A percentile compares a stretch with the other conserved stretches of the same genome.
phyloP scores from a whole-genome alignment of 2,329 filamentous ascomycete genomes.

The Simplicillium aogashimaense region DNA sequence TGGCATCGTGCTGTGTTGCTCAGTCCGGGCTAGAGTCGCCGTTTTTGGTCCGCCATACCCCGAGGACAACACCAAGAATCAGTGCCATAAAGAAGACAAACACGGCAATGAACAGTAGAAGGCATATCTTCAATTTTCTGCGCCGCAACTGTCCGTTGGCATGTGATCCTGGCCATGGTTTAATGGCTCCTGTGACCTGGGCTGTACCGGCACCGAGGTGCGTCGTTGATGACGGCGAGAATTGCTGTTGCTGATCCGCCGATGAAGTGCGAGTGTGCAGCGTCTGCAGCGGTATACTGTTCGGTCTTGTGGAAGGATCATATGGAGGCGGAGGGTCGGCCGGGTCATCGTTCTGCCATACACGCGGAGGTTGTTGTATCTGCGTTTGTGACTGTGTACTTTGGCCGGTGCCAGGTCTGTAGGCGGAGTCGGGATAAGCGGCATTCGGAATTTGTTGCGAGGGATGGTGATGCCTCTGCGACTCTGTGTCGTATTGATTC shows the following conservation, averaged over 20 bases:
- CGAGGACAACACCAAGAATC: constrained; percentile 15
- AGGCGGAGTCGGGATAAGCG: constrained; percentile 19
- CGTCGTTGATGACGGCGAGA: background rate
- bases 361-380: constrained; percentile 7
- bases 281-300: too few relatives aligned
- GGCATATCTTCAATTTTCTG: constrained; percentile 13
- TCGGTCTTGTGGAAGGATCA: constrained; percentile 7
- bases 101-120: constrained; percentile 11
- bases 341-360: constrained; percentile 7
- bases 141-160: constrained; percentile 8
- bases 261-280: too few relatives aligned
- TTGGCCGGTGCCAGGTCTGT: constrained; percentile 11
- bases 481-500: constrained; percentile 8
- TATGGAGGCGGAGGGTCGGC: constrained; percentile 17
- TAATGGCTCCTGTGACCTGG: too few relatives aligned
- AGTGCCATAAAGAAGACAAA: constrained; percentile 15
- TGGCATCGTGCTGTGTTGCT: too few relatives aligned
- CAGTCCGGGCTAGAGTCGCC: background rate
- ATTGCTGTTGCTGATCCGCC: background rate
- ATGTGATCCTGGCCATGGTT: too few relatives aligned
- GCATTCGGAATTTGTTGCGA: constrained; percentile 19
- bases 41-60: constrained; percentile 13
- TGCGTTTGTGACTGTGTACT: too few relatives aligned
- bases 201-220: background rate
- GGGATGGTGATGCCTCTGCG: constrained; percentile 12